These are phyloP conservation scores for Globisporangium acanthophoron DNA, from an alignment of 352 stramenopile genomes.

Conservation along the genomic window DNA sequence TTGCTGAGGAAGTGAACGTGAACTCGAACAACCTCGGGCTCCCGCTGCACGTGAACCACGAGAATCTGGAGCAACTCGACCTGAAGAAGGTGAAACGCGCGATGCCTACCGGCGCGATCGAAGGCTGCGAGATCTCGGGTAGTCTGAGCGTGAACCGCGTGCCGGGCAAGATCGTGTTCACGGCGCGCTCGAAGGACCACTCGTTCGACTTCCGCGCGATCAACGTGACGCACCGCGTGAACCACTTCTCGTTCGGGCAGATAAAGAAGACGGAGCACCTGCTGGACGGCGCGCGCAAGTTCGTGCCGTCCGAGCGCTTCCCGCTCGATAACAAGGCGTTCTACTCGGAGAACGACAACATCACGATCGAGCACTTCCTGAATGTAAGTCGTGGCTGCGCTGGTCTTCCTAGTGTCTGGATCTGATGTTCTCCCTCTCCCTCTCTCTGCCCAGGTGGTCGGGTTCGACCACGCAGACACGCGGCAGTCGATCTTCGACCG, in stretches of 20 bases:
- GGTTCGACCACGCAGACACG: slow-evolving; percentile 63
- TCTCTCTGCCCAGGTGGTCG: slow-evolving; percentile 44
- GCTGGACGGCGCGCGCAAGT: slow-evolving; percentile 29
- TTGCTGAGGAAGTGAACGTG: slow-evolving; percentile 71
- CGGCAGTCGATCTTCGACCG: slow-evolving; percentile 46
- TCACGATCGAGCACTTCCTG: slow-evolving; percentile 77
- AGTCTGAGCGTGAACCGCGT: slow-evolving; percentile 78
- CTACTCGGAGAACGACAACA: slow-evolving; percentile 53
- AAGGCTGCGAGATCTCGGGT: slow-evolving; percentile 76
- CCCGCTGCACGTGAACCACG: slow-evolving; percentile 48
- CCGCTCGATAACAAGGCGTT: slow-evolving; percentile 56
- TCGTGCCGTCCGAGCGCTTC: slow-evolving; percentile 57
- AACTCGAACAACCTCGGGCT: slow-evolving; percentile 41
- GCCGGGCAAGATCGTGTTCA: slow-evolving; percentile 63
- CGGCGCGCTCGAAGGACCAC: slow-evolving; percentile 56
- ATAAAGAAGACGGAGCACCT: slow-evolving; percentile 58
- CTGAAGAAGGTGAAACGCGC: slow-evolving; percentile 42
- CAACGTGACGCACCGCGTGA: slow-evolving; percentile 65
- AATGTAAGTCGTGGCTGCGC: slow-evolving; percentile 75
- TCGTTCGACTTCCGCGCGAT: slow-evolving; percentile 58
- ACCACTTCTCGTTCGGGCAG: slow-evolving; percentile 87
- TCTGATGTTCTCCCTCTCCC: slow-evolving; percentile 1
- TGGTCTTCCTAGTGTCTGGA: slow-evolving; percentile 3
- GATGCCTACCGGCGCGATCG: slow-evolving; percentile 27
- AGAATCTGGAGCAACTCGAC: slow-evolving; percentile 44